These are phyloP conservation scores for Chlamydomonas sp. DNA, from an alignment of 139 green algal species.

Conservation along the genomic window DNA sequence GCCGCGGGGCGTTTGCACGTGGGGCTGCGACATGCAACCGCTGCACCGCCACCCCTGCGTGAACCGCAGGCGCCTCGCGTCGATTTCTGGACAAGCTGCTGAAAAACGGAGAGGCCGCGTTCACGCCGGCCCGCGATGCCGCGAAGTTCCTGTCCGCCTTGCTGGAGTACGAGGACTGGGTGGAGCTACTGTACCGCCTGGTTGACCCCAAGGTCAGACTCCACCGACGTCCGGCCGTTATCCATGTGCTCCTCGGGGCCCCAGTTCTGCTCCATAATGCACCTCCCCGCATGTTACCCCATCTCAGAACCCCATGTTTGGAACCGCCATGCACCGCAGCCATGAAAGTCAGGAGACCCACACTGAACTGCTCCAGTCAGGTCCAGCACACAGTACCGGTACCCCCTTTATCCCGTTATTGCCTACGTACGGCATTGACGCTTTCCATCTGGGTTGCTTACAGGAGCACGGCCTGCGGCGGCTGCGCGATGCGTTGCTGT, in stretches of 20 bases:
- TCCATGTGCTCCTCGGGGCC: background rate
- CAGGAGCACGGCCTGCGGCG: constrained; percentile 29
- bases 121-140: constrained; percentile 4
- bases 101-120: background rate
- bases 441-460: background rate
- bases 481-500: constrained; percentile 21
- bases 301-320: too few relatives aligned
- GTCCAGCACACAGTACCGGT: background rate
- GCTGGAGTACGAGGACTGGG: constrained; percentile 30
- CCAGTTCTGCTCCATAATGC: background rate
- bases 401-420: background rate
- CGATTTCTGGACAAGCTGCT: constrained; percentile 41
- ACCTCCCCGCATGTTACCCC: background rate
- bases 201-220: constrained; percentile 27
- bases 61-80: background rate
- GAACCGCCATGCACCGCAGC: too few relatives aligned
- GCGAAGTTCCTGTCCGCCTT: constrained; percentile 29
- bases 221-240: background rate
- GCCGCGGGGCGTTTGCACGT: too few relatives aligned
- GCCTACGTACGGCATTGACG: background rate
- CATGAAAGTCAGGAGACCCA: too few relatives aligned
- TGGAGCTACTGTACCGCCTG: constrained; percentile 48
- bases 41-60: background rate
- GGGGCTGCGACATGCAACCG: too few relatives aligned
- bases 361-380: background rate